Evolutionary conservation across 2,329 filamentous ascomycete species (phyloP), one percentile per base, ranked within the genome.

Genomic region (Sclerotinia glacialis): DNA sequence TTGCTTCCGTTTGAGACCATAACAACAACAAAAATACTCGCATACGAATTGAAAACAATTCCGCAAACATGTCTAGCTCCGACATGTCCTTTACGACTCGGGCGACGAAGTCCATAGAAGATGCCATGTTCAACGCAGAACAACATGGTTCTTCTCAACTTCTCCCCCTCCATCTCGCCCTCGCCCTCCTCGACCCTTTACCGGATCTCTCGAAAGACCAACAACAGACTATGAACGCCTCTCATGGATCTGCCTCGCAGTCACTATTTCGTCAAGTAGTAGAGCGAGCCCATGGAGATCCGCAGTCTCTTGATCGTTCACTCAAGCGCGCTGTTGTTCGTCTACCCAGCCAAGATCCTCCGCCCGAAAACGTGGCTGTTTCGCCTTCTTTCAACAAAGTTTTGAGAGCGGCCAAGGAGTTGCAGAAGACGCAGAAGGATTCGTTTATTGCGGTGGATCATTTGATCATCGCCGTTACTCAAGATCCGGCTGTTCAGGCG

Each of bases 401-500:
- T 67, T 83, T 99, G 62, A 86, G 93, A 72, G 87, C 91, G 72
- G 93, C 95, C 2, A 88, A 91, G 77, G 93, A 98, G 42, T 79
- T 99, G 65, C 94, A 96, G 74, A 97, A 96, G 80, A 93, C 93
- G n/a, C 95, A 99, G 75, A 98, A 97, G 75, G 95, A 99, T 77
- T 92, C 88, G 71, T 99, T 88, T 78, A 91, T 99, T 71, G 95
- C 94, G 50, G 89, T 98, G 68, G 95, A 98, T 78, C 95, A 99
- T 77, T 84, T 99, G 62, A 97, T 99, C 75, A 88, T 89, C 69
- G 88, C 91, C 1, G 83, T 97, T 28, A 86, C 89, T 16, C 93
- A 98, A 74, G 95, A 99, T 73, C 71, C 83, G 8, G 82, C 85
- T 53, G 87, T 98, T 65, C 88, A 95, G 77, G 80, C 81, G 59